A percentile compares a stretch with the other conserved stretches of the same genome.
Evolutionary conservation across 2,329 filamentous ascomycete genomes (phyloP).

Genomic region (Daldinia sp.): DNA sequence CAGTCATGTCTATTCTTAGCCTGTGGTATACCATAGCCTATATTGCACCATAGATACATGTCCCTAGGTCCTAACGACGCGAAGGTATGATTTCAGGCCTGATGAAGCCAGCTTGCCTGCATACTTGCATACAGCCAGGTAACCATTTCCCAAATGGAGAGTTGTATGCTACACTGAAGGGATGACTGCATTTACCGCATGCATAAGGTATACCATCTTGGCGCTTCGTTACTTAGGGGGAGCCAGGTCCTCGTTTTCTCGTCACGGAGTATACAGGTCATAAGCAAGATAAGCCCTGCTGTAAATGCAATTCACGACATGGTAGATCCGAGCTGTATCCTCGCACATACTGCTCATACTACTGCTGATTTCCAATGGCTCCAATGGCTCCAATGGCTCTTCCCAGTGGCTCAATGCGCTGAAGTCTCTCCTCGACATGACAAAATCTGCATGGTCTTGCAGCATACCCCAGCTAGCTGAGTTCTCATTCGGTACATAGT

Average conservation of each 20-base stretch:
- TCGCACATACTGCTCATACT: constrained; percentile 11
- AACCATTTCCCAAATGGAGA: constrained; percentile 27
- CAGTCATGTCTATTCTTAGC: constrained; percentile 33
- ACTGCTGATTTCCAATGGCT: too few relatives aligned
- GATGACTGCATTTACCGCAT: constrained; percentile 38
- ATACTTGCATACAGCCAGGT: constrained; percentile 12
- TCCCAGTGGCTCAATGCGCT: constrained; percentile 19
- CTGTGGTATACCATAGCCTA: constrained; percentile 14
- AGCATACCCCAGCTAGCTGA: constrained; percentile 22
- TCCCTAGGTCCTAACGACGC: constrained; percentile 13
- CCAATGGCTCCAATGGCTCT: too few relatives aligned
- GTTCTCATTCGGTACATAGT: constrained; percentile 27
- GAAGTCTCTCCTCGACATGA: constrained; percentile 23
- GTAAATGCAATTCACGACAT: constrained; percentile 9
- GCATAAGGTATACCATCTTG: constrained; percentile 24
- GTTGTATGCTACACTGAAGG: constrained; percentile 27
- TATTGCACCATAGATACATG: constrained; percentile 22
- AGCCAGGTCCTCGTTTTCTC: constrained; percentile 19
- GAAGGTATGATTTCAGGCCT: constrained; percentile 24
- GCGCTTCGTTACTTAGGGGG: constrained; percentile 21
- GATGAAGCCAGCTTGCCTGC: constrained; percentile 19
- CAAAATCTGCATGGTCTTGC: constrained; percentile 24
- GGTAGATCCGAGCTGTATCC: constrained; percentile 13
- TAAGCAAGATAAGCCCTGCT: constrained; percentile 30
- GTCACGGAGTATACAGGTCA: constrained; percentile 25